Conservation (phyloP, 139 green algal genomes). For the Coccomyxa sp. region DNA sequence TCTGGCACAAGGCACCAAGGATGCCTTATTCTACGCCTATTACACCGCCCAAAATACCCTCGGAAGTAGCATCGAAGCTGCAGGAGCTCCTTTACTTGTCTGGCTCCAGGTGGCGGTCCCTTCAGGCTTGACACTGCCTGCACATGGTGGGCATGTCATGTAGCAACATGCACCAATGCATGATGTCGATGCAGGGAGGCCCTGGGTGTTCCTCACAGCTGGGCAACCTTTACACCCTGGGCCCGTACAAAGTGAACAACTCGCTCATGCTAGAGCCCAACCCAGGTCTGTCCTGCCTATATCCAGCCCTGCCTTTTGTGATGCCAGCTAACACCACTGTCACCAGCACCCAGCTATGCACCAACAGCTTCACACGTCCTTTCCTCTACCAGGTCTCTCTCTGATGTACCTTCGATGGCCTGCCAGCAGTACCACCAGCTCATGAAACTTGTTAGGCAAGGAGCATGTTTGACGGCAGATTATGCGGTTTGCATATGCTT, state of each 20-base stretch:
- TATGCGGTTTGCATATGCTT: no score
- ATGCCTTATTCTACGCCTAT: slow-evolving; percentile 29
- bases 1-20: slow-evolving; percentile 9
- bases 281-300: slow-evolving; percentile 7
- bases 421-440: background rate
- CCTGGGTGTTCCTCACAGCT: slow-evolving; percentile 63
- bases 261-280: slow-evolving; percentile 34
- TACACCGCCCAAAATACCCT: slow-evolving; percentile 29
- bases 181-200: slow-evolving; percentile 37
- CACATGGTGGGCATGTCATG: background rate
- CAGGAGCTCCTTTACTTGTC: slow-evolving; percentile 5
- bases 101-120: slow-evolving; percentile 41
- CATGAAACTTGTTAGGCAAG: background rate
- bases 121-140: background rate
- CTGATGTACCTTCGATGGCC: background rate
- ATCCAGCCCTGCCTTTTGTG: background rate
- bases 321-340: background rate
- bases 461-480: background rate
- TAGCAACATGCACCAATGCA: background rate
- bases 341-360: background rate
- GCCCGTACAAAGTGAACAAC: slow-evolving; percentile 28
- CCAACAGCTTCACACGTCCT: background rate
- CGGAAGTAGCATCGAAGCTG: no score
- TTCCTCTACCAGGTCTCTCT: background rate
- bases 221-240: slow-evolving; percentile 59